A percentile compares a stretch with the other conserved stretches of the same genome.
Conservation (phyloP, 352 stramenopile genomes). For the Phytophthora ramorum region DNA sequence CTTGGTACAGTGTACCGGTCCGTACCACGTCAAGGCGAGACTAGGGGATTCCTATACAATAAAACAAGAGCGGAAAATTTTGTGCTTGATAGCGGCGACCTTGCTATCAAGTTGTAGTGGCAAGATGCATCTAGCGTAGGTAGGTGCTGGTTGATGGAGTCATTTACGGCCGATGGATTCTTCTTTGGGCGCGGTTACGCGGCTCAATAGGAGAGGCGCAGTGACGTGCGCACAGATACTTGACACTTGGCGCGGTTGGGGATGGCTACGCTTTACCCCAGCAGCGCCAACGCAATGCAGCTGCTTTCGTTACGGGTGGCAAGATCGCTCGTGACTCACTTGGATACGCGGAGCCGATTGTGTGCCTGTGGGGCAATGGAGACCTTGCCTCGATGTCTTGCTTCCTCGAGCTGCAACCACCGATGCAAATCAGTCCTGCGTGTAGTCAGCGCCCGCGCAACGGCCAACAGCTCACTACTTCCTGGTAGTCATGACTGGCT, state of each 20-base stretch:
- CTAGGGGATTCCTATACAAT: neutral
- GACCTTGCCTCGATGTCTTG: no score
- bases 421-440: no score
- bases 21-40: neutral
- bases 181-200: neutral
- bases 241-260: neutral
- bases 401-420: no score
- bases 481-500: neutral
- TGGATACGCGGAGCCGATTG: no score
- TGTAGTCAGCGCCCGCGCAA: no score
- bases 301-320: constrained; percentile 8
- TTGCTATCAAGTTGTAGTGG: neutral
- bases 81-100: neutral
- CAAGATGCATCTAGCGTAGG: no score
- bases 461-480: neutral
- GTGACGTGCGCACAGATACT: constrained; percentile 1
- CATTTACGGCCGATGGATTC: neutral
- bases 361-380: no score
- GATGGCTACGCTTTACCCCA: constrained; percentile 3
- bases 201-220: constrained; percentile 11
- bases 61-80: neutral
- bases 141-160: no score
- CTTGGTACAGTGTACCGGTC: neutral
- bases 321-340: no score
- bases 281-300: neutral